These are phyloP conservation scores for Neofusicoccum laricinum DNA, from an alignment of 2,329 filamentous ascomycete genomes.

Conservation along the genomic window DNA sequence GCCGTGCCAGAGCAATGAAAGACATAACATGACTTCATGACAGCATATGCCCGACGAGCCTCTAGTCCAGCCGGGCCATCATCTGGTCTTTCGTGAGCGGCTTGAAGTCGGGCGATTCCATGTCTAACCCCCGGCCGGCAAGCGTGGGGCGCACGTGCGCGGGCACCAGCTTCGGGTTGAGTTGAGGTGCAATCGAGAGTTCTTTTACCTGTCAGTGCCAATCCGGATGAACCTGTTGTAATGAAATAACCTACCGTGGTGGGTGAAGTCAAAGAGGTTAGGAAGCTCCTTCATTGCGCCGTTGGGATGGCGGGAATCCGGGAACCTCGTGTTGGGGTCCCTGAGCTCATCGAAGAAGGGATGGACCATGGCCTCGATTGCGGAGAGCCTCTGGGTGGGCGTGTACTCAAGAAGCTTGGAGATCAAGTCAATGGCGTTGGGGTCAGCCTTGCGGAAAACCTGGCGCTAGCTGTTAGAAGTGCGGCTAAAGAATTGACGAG, in stretches of 20 bases:
- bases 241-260: constrained; percentile 68
- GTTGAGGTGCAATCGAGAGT: constrained; percentile 86
- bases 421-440: constrained; percentile 91
- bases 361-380: constrained; percentile 95
- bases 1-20: constrained; percentile 35
- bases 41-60: constrained; percentile 25
- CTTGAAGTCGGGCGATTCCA: constrained; percentile 76
- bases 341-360: constrained; percentile 97
- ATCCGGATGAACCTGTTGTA: not conserved
- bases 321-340: constrained; percentile 84
- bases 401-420: constrained; percentile 94
- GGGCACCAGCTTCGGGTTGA: constrained; percentile 88
- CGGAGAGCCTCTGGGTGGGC: constrained; percentile 87
- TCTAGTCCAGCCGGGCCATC: constrained; percentile 91
- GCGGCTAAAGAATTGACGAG: not conserved
- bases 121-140: constrained; percentile 76
- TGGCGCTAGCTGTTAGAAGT: constrained; percentile 29
- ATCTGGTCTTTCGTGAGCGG: constrained; percentile 92
- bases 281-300: constrained; percentile 79
- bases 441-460: constrained; percentile 95
- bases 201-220: constrained; percentile 53
- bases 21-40: constrained; percentile 39
- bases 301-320: constrained; percentile 88
- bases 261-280: constrained; percentile 86
- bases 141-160: constrained; percentile 74